Evolutionary conservation across 768 basidiomycete genomes (phyloP).

Genomic region (Tulasnella sp.): DNA sequence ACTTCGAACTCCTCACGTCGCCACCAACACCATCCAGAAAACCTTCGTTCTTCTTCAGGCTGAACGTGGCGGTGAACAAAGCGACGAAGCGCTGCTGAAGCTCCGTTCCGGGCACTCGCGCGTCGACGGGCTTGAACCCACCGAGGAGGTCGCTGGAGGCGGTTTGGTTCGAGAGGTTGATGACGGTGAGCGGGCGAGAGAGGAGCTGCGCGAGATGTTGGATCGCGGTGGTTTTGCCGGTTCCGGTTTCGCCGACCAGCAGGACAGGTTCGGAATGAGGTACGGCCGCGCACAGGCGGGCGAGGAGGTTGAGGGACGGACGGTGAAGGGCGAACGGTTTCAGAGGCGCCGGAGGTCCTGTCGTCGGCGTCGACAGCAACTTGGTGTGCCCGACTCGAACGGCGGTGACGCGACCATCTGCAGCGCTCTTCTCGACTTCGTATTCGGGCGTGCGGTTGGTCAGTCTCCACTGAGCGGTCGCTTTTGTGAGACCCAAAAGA

Average conservation of each 20-base stretch:
- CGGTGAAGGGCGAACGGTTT: constrained; percentile 88
- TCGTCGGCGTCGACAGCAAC: constrained; percentile 46
- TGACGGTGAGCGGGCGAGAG: constrained; percentile 73
- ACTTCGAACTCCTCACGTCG: constrained; percentile 79
- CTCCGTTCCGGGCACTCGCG: constrained; percentile 70
- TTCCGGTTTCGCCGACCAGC: constrained; percentile 96
- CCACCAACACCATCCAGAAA: constrained; percentile 81
- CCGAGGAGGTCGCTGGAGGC: constrained; percentile 93
- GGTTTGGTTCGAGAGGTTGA: constrained; percentile 96
- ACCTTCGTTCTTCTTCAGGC: constrained; percentile 83
- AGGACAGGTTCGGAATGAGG: constrained; percentile 80
- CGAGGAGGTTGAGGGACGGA: constrained; percentile 77
- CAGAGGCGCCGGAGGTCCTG: constrained; percentile 44
- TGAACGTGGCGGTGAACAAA: constrained; percentile 85
- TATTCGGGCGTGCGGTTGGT: constrained; percentile 65
- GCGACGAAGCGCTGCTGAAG: constrained; percentile 76
- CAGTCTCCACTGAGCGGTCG: constrained; percentile 72
- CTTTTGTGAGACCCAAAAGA: constrained; percentile 66
- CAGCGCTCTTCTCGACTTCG: constrained; percentile 63
- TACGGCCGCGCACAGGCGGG: constrained; percentile 75
- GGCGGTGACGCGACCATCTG: constrained; percentile 60
- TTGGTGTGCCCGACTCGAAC: constrained; percentile 67
- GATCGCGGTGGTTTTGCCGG: constrained; percentile 95
- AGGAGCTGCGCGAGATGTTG: constrained; percentile 85
- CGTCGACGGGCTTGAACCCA: constrained; percentile 94